Conservation (phyloP, 2,329 filamentous ascomycete genomes). For the Teratosphaeria epicoccoides region DNA sequence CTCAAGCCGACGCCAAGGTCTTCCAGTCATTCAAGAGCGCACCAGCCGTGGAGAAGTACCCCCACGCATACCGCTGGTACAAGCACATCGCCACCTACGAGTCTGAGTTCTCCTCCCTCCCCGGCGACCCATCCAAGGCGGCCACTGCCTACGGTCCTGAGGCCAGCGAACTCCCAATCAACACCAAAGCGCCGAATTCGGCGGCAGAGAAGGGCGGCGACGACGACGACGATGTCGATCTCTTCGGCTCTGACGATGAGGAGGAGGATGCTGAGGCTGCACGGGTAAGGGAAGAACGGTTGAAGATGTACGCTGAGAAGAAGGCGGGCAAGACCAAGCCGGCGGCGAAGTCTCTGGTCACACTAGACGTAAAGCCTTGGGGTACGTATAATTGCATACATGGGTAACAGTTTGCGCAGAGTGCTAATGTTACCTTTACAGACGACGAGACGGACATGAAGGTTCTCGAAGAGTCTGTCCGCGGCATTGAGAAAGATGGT, state of each 20-base stretch:
- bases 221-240: slow-evolving; percentile 79
- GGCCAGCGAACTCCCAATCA: slow-evolving; percentile 61
- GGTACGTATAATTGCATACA: slow-evolving; percentile 48
- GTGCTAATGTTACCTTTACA: slow-evolving; percentile 16
- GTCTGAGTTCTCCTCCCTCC: slow-evolving; percentile 80
- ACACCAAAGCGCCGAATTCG: slow-evolving; percentile 64
- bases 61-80: slow-evolving; percentile 94
- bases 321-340: slow-evolving; percentile 89
- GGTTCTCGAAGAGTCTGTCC: slow-evolving; percentile 68
- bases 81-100: slow-evolving; percentile 94
- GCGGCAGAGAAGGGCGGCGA: slow-evolving; percentile 46
- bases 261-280: slow-evolving; percentile 85
- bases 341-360: slow-evolving; percentile 91
- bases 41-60: slow-evolving; percentile 78
- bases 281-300: slow-evolving; percentile 73
- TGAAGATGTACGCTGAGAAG: slow-evolving; percentile 93
- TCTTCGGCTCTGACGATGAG: slow-evolving; percentile 89
- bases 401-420: background rate
- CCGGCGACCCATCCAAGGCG: slow-evolving; percentile 81
- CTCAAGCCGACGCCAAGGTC: slow-evolving; percentile 90
- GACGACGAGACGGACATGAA: slow-evolving; percentile 78
- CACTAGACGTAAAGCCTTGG: slow-evolving; percentile 96
- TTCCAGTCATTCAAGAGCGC: slow-evolving; percentile 77
- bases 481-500: slow-evolving; percentile 79
- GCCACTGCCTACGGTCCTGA: slow-evolving; percentile 90